These are phyloP conservation scores for Rhizoclosmatium globosum DNA, from an alignment of 192 early-diverging fungal genomes.

Conservation along the genomic window DNA sequence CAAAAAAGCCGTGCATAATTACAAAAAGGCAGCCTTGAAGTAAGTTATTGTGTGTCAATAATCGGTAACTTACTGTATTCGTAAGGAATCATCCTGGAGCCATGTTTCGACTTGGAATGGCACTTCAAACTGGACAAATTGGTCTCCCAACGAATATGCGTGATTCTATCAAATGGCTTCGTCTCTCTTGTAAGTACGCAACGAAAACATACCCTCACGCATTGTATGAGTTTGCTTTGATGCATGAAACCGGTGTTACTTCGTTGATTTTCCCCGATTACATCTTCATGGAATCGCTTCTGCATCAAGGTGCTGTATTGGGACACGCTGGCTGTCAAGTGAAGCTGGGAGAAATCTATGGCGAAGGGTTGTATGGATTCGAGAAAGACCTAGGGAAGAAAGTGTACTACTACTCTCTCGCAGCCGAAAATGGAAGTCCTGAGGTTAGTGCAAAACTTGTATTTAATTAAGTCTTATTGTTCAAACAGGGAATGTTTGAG, in stretches of 20 bases:
- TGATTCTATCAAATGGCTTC: constrained; percentile 84
- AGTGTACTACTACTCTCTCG: constrained; percentile 81
- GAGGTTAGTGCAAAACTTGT: constrained; percentile 35
- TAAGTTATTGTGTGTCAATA: constrained; percentile 8
- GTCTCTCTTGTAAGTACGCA: constrained; percentile 79
- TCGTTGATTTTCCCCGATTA: constrained; percentile 77
- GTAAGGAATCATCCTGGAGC: constrained; percentile 58
- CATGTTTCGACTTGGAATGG: constrained; percentile 79
- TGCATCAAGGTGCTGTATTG: constrained; percentile 75
- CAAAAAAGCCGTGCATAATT: constrained; percentile 75
- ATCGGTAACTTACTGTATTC: background rate
- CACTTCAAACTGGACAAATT: constrained; percentile 78
- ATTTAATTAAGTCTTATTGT: background rate
- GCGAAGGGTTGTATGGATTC: constrained; percentile 79
- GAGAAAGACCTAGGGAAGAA: constrained; percentile 70
- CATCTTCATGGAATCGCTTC: constrained; percentile 76
- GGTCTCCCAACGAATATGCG: constrained; percentile 72
- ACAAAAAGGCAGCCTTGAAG: constrained; percentile 62
- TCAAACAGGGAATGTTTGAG: constrained; percentile 80
- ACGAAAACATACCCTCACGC: constrained; percentile 73
- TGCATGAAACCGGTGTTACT: constrained; percentile 80
- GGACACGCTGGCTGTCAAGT: constrained; percentile 79
- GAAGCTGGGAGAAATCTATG: constrained; percentile 81
- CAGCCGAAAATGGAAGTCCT: constrained; percentile 76
- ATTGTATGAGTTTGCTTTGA: constrained; percentile 77